A percentile compares a stretch with the other conserved stretches of the same genome.
phyloP scores from a whole-genome alignment of 345 rosid genomes.

The Ceriops zippeliana region DNA sequence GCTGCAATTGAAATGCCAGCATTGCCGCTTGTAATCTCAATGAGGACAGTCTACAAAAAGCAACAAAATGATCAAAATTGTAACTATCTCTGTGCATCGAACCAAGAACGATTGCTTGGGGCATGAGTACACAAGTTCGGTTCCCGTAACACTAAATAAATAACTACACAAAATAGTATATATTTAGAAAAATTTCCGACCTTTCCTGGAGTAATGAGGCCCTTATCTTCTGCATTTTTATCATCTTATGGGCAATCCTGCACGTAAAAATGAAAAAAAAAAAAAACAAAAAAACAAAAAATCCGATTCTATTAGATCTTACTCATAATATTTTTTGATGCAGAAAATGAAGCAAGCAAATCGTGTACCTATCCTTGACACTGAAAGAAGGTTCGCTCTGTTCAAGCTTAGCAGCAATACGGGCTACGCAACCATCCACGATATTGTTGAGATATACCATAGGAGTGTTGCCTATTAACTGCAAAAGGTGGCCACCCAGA shows the following conservation, averaged over 20 bases:
- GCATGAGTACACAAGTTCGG: too few species aligned
- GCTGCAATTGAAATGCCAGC: conserved; percentile 24
- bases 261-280: not conserved
- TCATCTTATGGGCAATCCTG: conserved; percentile 15
- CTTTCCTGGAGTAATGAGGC: conserved; percentile 1
- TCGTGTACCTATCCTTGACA: conserved; percentile 68
- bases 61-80: not conserved
- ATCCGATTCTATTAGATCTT: not conserved
- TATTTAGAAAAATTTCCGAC: not conserved
- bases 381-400: conserved; percentile 76
- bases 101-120: too few species aligned
- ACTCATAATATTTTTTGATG: not conserved
- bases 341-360: not conserved
- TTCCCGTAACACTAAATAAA: too few species aligned
- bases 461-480: conserved; percentile 89
- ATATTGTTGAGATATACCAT: conserved; percentile 71
- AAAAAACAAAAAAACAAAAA: not conserved
- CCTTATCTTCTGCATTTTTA: not conserved
- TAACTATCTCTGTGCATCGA: not conserved
- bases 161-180: too few species aligned
- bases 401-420: conserved; percentile 83
- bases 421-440: conserved; percentile 68
- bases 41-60: conserved; percentile 17
- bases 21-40: conserved; percentile 27
- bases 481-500: not conserved